These are phyloP conservation scores for Clavariopsis aquatica DNA, from an alignment of 495 filamentous ascomycete species.

Conservation along the genomic window DNA sequence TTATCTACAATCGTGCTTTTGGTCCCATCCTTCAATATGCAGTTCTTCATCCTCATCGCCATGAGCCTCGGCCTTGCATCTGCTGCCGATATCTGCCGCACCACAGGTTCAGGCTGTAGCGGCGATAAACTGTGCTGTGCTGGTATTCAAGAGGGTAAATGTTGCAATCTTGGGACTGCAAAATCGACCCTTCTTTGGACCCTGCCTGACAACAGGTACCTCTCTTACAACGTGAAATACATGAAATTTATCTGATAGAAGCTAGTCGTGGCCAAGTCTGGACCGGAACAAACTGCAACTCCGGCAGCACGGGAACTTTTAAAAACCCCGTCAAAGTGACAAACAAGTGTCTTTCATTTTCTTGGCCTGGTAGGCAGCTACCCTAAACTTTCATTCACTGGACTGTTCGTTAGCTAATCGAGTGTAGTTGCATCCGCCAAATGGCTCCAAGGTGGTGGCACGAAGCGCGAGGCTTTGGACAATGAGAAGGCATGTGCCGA, in stretches of 20 bases:
- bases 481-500: neutral
- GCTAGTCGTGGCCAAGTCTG: neutral
- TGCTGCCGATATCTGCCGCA: constrained; percentile 13
- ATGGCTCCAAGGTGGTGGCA: neutral
- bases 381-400: too few relatives aligned
- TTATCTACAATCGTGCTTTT: too few relatives aligned
- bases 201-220: too few relatives aligned
- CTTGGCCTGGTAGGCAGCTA: neutral
- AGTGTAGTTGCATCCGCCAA: neutral
- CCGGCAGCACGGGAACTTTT: neutral
- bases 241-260: neutral
- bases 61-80: constrained; percentile 19
- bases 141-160: constrained; percentile 13
- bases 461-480: neutral
- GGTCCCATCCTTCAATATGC: neutral
- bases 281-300: neutral
- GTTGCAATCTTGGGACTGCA: constrained; percentile 7
- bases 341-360: neutral
- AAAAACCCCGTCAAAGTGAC: neutral
- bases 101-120: constrained; percentile 2
- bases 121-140: neutral
- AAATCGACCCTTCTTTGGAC: neutral
- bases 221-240: too few relatives aligned
- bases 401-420: neutral
- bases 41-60: neutral